Base-by-base conservation (phyloP, 208 protist genomes). In the Leishmania braziliensis region DNA sequence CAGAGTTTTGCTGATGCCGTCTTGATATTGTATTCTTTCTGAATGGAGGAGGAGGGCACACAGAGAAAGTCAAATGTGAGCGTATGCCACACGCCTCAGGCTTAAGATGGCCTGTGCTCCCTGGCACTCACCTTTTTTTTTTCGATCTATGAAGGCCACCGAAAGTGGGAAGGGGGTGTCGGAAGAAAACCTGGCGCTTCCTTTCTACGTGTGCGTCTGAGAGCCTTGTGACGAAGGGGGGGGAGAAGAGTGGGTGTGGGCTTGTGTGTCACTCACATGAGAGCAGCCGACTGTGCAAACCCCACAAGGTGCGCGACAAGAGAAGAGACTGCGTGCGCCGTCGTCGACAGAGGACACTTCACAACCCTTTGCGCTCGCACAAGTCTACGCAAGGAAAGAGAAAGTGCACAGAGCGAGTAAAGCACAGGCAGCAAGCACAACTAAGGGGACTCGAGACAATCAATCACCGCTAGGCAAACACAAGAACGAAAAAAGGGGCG, bases 141-240 rank as follows among this genome's bases (percentile, higher is more conserved):
- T n/a, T n/a, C 26, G 20, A 63, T 77, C 72, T 63, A 77, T 77
- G 72, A 60, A 29, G 16, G 48, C 48, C 51, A 62, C n/a, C 72
- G 36, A 63, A 29, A 29, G 50, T 46, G n/a, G 3, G 69, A 26
- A 73, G 46, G 43, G 26, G 46, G 26, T 53, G 69, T 36, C 26
- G 29, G 46, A 51, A 54, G 26, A 16, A 46, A 5, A 53, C 26
- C 26, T 36, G 48, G 46, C 26, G 46, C 46, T 50, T 73, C 26
- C 69, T 54, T 46, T 29, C 51, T 53, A 77, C 23, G 36, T 66
- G 12, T 12, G 14, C 48, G 51, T 16, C 50, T 23, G 18, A 51
- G 43, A 26, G 5, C 16, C 48, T 39, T 60, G 50, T 46, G 58
- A 78, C 50, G n/a, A 14, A 16, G 36, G 9, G 18, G 9, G 18